Evolutionary conservation across 2,329 filamentous ascomycete genomes (phyloP).

Genomic region (Leptographium radiaticola): DNA sequence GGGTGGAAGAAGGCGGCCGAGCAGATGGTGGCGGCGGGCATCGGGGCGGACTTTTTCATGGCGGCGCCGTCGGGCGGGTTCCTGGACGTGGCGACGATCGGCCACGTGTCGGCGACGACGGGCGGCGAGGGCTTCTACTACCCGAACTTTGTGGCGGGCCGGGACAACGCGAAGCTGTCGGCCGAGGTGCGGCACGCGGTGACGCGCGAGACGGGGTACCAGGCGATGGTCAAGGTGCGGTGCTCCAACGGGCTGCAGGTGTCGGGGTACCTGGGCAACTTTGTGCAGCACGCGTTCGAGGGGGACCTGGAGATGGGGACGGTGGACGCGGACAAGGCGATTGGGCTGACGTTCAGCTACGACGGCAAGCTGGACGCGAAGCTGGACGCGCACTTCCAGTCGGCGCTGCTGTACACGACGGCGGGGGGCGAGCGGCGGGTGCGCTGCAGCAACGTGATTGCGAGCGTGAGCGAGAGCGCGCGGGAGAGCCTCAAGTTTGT

Average conservation of each 20-base stretch:
- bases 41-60: slow-evolving; percentile 90
- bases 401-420: slow-evolving; percentile 86
- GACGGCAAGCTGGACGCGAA: slow-evolving; percentile 97
- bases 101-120: slow-evolving; percentile 75
- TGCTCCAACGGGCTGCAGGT: slow-evolving; percentile 95
- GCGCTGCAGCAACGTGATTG: slow-evolving; percentile 84
- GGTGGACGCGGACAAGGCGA: slow-evolving; percentile 85
- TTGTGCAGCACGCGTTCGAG: slow-evolving; percentile 87
- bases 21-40: slow-evolving; percentile 75
- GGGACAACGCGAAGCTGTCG: slow-evolving; percentile 73
- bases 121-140: slow-evolving; percentile 95
- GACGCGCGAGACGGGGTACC: slow-evolving; percentile 83
- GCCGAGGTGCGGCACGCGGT: slow-evolving; percentile 79
- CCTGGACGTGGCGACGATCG: slow-evolving; percentile 84
- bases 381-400: slow-evolving; percentile 94
- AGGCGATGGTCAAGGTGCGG: slow-evolving; percentile 94
- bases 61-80: slow-evolving; percentile 83
- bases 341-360: slow-evolving; percentile 84
- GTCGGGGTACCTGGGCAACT: slow-evolving; percentile 89
- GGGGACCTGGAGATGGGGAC: slow-evolving; percentile 89
- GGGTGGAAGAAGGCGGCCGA: slow-evolving; percentile 76
- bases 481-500: slow-evolving; percentile 83
- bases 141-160: slow-evolving; percentile 82
- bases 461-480: slow-evolving; percentile 75
- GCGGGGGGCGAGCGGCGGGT: slow-evolving; percentile 80